Evolutionary conservation across 345 rosid genomes (phyloP).

Genomic region (Toxicodendron radicans): DNA sequence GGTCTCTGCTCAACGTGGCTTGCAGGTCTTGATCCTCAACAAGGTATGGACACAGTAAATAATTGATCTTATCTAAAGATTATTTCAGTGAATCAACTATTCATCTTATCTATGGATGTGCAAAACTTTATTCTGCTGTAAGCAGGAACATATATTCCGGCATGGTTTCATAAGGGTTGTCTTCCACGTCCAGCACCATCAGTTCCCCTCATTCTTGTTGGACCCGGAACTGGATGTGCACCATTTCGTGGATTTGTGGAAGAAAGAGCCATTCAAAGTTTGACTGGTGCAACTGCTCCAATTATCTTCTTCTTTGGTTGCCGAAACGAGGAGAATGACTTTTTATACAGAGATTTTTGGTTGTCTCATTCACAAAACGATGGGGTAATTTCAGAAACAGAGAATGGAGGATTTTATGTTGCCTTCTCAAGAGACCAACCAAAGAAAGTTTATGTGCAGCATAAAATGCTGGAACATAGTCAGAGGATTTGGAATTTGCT

Average conservation of each 20-base stretch:
- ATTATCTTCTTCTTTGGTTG: conserved; percentile 86
- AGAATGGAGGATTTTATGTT: conserved; percentile 77
- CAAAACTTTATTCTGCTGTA: conserved; percentile 17
- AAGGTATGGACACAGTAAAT: conserved; percentile 38
- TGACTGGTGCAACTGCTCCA: conserved; percentile 52
- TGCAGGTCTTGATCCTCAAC: conserved; percentile 66
- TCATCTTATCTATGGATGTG: not conserved
- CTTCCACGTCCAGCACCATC: conserved; percentile 74
- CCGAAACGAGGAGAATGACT: conserved; percentile 72
- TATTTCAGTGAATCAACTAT: not conserved
- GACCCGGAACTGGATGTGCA: conserved; percentile 99
- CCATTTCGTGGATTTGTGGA: conserved; percentile 90
- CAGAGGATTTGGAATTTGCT: conserved; percentile 62
- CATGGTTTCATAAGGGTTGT: conserved; percentile 79
- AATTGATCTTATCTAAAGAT: not conserved
- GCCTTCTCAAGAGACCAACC: conserved; percentile 96
- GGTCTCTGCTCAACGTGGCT: conserved; percentile 97
- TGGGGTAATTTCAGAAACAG: conserved; percentile 69
- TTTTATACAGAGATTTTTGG: conserved; percentile 80
- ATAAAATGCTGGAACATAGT: conserved; percentile 68
- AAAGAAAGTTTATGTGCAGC: conserved; percentile 87
- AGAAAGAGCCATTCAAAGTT: conserved; percentile 66
- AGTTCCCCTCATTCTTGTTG: conserved; percentile 75
- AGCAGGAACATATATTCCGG: conserved; percentile 62
- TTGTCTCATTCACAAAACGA: conserved; percentile 45